These are phyloP conservation scores for Hericium rajendrae DNA, from an alignment of 768 basidiomycete genomes.

Conservation along the genomic window DNA sequence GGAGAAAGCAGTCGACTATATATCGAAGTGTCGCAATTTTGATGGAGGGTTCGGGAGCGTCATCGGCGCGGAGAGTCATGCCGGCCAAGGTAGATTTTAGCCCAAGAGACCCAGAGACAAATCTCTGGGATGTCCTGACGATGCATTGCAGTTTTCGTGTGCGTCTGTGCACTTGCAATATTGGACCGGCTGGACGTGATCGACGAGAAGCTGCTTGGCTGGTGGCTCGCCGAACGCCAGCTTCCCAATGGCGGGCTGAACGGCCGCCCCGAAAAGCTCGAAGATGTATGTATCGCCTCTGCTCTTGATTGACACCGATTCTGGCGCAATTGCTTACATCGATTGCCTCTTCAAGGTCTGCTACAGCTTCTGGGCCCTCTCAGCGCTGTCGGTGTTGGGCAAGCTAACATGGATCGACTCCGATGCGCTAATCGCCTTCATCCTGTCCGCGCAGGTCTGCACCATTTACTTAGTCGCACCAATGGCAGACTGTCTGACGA, in stretches of 20 bases:
- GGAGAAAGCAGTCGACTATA: slow-evolving; percentile 61
- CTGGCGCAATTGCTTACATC: not conserved
- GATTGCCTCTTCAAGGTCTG: slow-evolving; percentile 59
- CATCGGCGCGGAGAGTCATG: slow-evolving; percentile 87
- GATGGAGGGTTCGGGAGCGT: slow-evolving; percentile 89
- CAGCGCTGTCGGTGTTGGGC: slow-evolving; percentile 74
- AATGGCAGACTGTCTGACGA: no score
- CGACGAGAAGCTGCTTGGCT: slow-evolving; percentile 70
- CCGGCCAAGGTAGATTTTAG: slow-evolving; percentile 60
- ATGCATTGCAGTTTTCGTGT: slow-evolving; percentile 66
- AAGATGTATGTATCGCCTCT: slow-evolving; percentile 57
- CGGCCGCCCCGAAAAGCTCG: slow-evolving; percentile 94
- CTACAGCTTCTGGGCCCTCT: slow-evolving; percentile 96
- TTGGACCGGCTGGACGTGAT: slow-evolving; percentile 74
- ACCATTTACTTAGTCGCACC: no score
- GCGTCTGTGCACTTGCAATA: slow-evolving; percentile 80
- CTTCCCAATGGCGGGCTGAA: slow-evolving; percentile 90
- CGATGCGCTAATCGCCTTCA: slow-evolving; percentile 68
- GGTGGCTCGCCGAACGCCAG: slow-evolving; percentile 94
- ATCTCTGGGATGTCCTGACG: not conserved
- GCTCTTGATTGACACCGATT: not conserved
- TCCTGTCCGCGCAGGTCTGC: slow-evolving; percentile 85
- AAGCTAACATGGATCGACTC: slow-evolving; percentile 84
- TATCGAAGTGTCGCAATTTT: slow-evolving; percentile 78
- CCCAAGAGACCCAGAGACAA: not conserved